These are phyloP conservation scores for Castanospermum australe DNA, from an alignment of 306 rosid species.

Conservation along the genomic window DNA sequence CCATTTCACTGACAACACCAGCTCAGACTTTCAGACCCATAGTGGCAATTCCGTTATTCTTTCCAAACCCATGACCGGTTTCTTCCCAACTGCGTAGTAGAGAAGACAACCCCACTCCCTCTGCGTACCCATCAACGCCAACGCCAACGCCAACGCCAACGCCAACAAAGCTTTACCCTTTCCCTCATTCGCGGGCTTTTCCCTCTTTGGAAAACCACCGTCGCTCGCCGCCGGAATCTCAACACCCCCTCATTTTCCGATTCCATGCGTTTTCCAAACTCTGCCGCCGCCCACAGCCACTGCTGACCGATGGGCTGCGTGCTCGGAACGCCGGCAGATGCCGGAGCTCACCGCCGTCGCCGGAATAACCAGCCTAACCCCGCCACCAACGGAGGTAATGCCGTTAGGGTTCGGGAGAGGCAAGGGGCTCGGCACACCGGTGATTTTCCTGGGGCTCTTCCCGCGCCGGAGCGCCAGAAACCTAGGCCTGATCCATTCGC, in stretches of 20 bases:
- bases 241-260: background rate
- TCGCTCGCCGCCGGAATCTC: constrained; percentile 25
- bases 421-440: constrained; percentile 40
- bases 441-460: constrained; percentile 40
- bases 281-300: constrained; percentile 28
- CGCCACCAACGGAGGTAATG: constrained; percentile 27
- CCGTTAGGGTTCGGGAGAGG: constrained; percentile 31
- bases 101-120: background rate
- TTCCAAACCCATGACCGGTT: constrained; percentile 5
- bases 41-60: constrained; percentile 59
- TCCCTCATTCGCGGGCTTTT: constrained; percentile 1
- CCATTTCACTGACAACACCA: constrained; percentile 46
- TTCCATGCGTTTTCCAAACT: constrained; percentile 41
- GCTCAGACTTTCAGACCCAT: constrained; percentile 29
- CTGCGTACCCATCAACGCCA: background rate
- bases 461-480: constrained; percentile 58
- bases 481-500: constrained; percentile 42
- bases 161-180: background rate
- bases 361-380: constrained; percentile 30
- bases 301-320: constrained; percentile 86
- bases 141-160: background rate
- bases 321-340: constrained; percentile 47
- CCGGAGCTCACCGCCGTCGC: constrained; percentile 30
- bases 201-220: constrained; percentile 11
- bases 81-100: constrained; percentile 22